Evolutionary conservation across 106 monocot species (phyloP), one percentile per base, ranked within the genome.

Genomic region (Chionographis japonica): DNA sequence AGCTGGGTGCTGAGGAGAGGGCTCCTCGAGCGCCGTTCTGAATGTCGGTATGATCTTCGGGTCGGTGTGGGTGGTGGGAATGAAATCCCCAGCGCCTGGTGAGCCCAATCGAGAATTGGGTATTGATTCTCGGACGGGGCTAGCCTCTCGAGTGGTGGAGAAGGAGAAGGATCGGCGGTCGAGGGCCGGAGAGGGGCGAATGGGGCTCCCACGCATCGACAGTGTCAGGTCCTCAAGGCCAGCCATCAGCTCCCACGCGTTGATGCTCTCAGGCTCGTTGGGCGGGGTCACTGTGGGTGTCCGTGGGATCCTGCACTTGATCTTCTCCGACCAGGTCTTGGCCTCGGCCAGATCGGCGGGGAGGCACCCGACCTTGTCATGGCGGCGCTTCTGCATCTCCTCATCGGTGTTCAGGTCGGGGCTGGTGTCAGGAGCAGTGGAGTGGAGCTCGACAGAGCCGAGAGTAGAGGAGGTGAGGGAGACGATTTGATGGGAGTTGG

Each of bases 171-270:
- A 85, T 12, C 74, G 66, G 20, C 67, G 78, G 12, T 51, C 67
- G 38, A 75, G 7, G 67, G 67, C 43, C 77, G 55, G 14, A 70
- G 40, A 10, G 85, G 82, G 52, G 85, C 60, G 59, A 50, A 58
- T 1, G 27, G 27, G 27, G 27, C 27, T 27, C 27, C 27, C 27
- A 27, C 27, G 27, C 27, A 27, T 27, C 27, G 27, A 27, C 1
- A 27, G 27, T 27, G 27, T 1, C 27, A 27, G 27, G 49, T 77
- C 83, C 15, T 69, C 77, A 12, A 86, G 37, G 8, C 78, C 86
- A 6, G 74, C 82, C 82, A 86, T 86, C 27, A 86, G 78, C 56
- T 82, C 82, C 66, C 78, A 69, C 9, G 86, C 75, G 50, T 82
- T 65, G 73, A 86, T 76, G 6, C 54, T 56, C 61, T 86, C 86